Evolutionary conservation across 2,329 filamentous ascomycete species (phyloP), one percentile per base, ranked within the genome.

Genomic region (Fusarium lateritium): DNA sequence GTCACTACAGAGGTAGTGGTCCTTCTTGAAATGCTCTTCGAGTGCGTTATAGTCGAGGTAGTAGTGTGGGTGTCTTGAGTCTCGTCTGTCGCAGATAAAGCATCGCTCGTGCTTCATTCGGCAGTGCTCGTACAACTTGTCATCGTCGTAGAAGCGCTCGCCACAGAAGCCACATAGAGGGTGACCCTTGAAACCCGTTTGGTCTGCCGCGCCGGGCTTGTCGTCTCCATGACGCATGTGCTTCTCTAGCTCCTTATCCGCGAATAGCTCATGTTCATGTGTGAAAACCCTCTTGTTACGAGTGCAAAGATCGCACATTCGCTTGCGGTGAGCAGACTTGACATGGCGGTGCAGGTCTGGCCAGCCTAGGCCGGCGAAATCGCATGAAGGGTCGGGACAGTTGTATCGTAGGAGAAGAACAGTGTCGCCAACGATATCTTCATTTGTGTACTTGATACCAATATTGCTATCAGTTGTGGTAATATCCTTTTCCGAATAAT

Each of bases 241-340:
- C 74, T 89, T 92, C 71, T 92, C 90, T 50, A 98, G 84, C 72
- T 95, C 93, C 67, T 90, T 88, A 65, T 89, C 87, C 1, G 92
- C 91, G 78, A 98, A 98, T 2, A 99, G 86, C 67, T 97, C 93
- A 77, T 99, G 96, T 80, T 99, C 96, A 80, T 99, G 96, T 2
- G 96, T 98, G 74, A 99, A 99, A 34, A 98, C 94, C 77, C 97
- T 98, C 82, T 99, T 99, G 83, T 98, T 94, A 63, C 94, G 86
- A 8, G 94, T 87, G 80, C 94, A 98, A 13, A 97, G 85, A 79
- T 97, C 94, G 79, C 92, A 97, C 91, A 97, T 94, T 77, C 92
- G 91, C 82, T 95, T 97, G 69, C 91, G 86, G 82, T 99, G 96
- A 60, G 87, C 88, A 53, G 84, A 88, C 76, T 91, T 92, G 58